Conservation (phyloP, 257 asterid species). For the Solanum clarkiae region DNA sequence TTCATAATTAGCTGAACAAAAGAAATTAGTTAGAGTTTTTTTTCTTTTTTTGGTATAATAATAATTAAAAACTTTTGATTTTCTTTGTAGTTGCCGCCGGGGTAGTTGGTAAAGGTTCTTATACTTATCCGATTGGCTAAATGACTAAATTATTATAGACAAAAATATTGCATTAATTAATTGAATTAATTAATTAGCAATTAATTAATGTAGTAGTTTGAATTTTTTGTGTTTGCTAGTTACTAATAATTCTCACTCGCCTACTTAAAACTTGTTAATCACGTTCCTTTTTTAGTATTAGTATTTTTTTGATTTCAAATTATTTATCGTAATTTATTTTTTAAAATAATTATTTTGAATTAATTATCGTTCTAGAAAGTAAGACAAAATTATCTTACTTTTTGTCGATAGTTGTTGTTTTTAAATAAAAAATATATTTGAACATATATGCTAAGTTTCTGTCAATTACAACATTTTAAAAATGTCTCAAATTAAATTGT, state of each 20-base stretch:
- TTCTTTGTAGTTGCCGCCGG: conserved; percentile 17
- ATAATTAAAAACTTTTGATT: not conserved
- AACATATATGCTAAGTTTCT: not conserved
- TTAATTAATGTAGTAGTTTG: conserved; percentile 15
- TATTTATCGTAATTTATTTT: not conserved
- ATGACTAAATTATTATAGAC: not conserved
- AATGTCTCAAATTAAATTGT: not conserved
- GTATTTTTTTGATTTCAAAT: not conserved
- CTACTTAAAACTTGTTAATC: not conserved
- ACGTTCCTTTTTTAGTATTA: not conserved
- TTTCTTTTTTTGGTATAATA: too few species aligned
- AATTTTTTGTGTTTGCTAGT: not conserved
- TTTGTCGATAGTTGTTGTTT: not conserved
- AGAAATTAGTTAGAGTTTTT: not conserved
- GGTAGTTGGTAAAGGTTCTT: not conserved
- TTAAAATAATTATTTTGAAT: not conserved
- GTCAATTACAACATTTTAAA: not conserved
- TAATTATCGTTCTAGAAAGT: not conserved
- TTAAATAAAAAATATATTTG: not conserved
- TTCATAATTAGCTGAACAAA: not conserved
- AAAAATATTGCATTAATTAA: not conserved
- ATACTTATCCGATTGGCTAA: not conserved
- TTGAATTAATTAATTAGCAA: not conserved
- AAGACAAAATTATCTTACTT: not conserved
- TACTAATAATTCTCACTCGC: conserved; percentile 2